Evolutionary conservation across 73 alveolate genomes (phyloP).

Genomic region (Durusdinium trenchii): DNA sequence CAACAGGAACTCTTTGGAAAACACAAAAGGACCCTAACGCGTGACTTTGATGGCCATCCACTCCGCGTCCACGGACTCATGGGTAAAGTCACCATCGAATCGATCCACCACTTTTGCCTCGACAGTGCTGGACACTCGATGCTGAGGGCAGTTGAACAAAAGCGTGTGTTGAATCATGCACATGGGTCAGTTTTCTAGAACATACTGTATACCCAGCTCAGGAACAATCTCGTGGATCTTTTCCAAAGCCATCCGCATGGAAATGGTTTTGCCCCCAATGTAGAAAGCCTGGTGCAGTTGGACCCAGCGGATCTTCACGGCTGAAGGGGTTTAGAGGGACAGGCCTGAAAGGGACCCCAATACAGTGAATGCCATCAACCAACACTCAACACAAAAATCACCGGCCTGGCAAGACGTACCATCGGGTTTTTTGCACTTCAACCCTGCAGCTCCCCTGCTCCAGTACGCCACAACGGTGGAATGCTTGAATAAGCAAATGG

Average conservation of each 20-base stretch:
- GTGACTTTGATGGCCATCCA: not conserved
- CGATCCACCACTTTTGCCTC: not conserved
- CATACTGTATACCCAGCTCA: not conserved
- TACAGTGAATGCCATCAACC: not conserved
- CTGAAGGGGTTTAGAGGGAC: not conserved
- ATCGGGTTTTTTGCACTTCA: not conserved
- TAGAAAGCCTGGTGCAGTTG: not conserved
- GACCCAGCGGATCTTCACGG: not conserved
- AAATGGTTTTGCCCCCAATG: not conserved
- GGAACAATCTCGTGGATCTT: not conserved
- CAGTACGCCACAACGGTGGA: conserved; percentile 1
- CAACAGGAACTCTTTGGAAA: not conserved
- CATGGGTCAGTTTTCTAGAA: not conserved
- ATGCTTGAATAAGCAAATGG: not conserved
- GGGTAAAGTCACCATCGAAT: not conserved
- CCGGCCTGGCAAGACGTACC: not conserved
- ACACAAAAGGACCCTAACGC: too few relatives aligned
- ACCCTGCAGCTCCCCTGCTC: not conserved
- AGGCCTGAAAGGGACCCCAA: too few relatives aligned
- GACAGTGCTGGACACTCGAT: not conserved
- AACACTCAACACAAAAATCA: not conserved
- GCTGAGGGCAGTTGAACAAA: not conserved
- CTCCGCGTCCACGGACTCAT: not conserved
- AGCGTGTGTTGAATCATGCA: not conserved
- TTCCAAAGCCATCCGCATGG: not conserved